phyloP scores from a whole-genome alignment of 352 stramenopile genomes.

The Globisporangium polare region DNA sequence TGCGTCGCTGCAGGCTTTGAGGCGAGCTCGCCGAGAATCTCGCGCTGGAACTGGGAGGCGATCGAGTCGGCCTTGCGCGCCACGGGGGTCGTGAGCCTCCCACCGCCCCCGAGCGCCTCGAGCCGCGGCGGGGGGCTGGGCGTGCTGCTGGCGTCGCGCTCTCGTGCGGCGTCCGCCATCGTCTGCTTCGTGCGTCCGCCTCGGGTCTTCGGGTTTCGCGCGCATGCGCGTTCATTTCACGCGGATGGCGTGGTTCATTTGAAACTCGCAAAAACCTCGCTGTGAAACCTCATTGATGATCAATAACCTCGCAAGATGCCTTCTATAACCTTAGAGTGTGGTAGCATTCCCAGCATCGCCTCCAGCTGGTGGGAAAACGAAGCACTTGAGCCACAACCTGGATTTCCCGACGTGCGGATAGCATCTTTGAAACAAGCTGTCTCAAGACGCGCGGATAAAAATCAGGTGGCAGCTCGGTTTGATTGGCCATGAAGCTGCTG shows the following conservation, averaged over 20 bases:
- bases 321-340: no score
- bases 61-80: slow-evolving; percentile 37
- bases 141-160: background rate
- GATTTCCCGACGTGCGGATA: no score
- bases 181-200: background rate
- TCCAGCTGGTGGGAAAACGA: no score
- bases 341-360: no score
- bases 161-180: slow-evolving; percentile 5
- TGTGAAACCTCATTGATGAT: no score
- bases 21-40: slow-evolving; percentile 41
- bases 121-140: slow-evolving; percentile 10
- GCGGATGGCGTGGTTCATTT: no score
- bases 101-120: slow-evolving; percentile 14
- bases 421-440: no score
- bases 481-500: slow-evolving; percentile 12
- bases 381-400: no score
- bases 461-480: slow-evolving; percentile 2
- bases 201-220: background rate
- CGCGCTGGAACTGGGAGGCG: slow-evolving; percentile 55
- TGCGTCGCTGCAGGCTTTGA: background rate
- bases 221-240: background rate
- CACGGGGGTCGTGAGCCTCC: slow-evolving; percentile 26
- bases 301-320: no score
- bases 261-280: no score
- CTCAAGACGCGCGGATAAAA: slow-evolving; percentile 12